Percentiles rank a stretch among this genome's conserved stretches.
Evolutionary conservation across 2,329 filamentous ascomycete genomes (phyloP).

Genomic region (Paecilomyces dactylethromorphus): DNA sequence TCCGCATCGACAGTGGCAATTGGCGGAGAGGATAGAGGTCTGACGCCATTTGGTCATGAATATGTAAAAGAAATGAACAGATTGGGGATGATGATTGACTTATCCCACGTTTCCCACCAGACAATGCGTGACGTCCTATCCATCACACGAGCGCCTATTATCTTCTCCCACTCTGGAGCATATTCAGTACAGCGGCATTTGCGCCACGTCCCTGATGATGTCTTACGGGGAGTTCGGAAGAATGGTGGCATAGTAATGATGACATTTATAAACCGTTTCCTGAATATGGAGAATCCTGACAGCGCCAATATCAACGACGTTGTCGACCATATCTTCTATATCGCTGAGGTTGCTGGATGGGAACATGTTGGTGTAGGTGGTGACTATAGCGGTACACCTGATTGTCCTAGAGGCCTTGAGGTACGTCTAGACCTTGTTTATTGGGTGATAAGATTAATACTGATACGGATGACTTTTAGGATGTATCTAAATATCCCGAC

Average conservation of each 20-base stretch:
- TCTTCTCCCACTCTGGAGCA: conserved; percentile 15
- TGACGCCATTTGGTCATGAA: conserved; percentile 15
- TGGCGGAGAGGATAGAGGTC: conserved; percentile 10
- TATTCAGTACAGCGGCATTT: conserved; percentile 12
- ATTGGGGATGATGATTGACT: conserved; percentile 21
- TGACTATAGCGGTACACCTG: conserved; percentile 26
- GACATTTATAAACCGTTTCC: conserved; percentile 29
- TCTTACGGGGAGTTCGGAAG: conserved; percentile 25
- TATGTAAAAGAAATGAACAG: conserved; percentile 22
- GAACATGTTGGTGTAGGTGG: conserved; percentile 29
- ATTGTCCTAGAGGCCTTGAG: conserved; percentile 16
- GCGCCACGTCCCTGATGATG: conserved; percentile 38
- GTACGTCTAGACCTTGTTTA: background rate
- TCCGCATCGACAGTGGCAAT: conserved; percentile 13
- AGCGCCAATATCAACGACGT: conserved; percentile 28
- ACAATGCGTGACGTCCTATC: conserved; percentile 15
- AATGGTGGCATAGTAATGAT: conserved; percentile 39
- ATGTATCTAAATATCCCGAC: conserved; percentile 2
- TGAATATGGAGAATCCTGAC: conserved; percentile 19
- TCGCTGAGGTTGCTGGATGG: conserved; percentile 23
- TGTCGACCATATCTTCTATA: conserved; percentile 31
- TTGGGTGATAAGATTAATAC: too few species aligned
- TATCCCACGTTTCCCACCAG: conserved; percentile 17
- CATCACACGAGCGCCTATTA: conserved; percentile 15
- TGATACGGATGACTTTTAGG: background rate